phyloP scores from a whole-genome alignment of 2,329 filamentous ascomycete genomes.

The Trichoderma harzianum region DNA sequence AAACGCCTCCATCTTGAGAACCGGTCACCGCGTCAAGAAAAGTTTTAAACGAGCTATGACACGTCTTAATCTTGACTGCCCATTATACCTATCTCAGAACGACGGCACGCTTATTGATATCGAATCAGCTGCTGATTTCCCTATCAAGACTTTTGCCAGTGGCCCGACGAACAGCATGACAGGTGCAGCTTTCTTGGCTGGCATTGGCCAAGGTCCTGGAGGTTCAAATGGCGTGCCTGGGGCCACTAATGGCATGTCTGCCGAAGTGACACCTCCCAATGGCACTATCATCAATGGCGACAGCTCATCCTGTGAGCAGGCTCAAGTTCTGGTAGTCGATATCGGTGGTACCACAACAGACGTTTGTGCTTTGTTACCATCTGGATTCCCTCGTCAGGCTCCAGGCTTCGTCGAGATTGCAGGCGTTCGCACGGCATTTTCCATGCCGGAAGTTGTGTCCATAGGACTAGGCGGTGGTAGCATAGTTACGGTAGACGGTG shows the following conservation, averaged over 20 bases:
- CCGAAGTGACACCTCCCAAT: constrained; percentile 31
- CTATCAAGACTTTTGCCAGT: constrained; percentile 52
- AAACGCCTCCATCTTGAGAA: constrained; percentile 50
- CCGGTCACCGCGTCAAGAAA: constrained; percentile 44
- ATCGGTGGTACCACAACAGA: constrained; percentile 61
- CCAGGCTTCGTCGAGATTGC: constrained; percentile 56
- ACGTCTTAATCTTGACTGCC: constrained; percentile 34
- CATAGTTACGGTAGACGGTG: constrained; percentile 42
- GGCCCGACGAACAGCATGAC: constrained; percentile 54
- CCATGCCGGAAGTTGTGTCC: constrained; percentile 53
- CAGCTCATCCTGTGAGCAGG: constrained; percentile 14
- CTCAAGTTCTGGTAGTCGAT: constrained; percentile 50
- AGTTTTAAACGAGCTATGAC: constrained; percentile 44
- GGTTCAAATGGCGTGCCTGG: too few species aligned
- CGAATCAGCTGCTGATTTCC: constrained; percentile 44
- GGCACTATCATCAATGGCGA: not conserved
- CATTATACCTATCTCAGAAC: constrained; percentile 50
- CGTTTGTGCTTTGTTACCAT: constrained; percentile 54
- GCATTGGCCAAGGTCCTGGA: constrained; percentile 18
- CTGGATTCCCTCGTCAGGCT: constrained; percentile 58
- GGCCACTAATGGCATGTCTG: not conserved
- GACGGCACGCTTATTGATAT: constrained; percentile 52
- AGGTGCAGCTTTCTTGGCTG: constrained; percentile 52
- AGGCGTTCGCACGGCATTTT: constrained; percentile 59
- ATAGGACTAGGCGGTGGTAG: constrained; percentile 56